Base-by-base conservation (phyloP, 768 basidiomycete species). In the Lentinus tigrinus region DNA sequence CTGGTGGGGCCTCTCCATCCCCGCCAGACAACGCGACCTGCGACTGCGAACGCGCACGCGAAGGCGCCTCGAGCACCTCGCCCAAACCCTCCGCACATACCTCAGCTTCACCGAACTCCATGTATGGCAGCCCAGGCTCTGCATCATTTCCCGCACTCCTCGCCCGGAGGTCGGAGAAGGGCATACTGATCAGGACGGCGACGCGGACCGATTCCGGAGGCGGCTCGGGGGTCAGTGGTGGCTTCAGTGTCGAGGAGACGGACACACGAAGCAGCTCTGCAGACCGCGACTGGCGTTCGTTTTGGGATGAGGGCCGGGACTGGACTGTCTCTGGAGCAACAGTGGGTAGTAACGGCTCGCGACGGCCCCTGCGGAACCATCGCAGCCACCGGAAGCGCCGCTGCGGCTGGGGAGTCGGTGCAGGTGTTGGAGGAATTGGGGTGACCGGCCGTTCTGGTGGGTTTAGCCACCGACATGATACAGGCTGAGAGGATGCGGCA, bases 141-240 rank as follows among this genome's bases (percentile, higher is more conserved):
- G 56, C 52, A 9, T 48, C 58, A 34, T 53, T 49, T n/a, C 53
- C 60, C 53, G 39, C 46, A 34, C 28, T 48, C 50, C 40, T 56
- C 36, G 42, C 46, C 47, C 51, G 51, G 48, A 13, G 54, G 24
- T 56, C 43, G 24, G 64, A 43, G 39, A 56, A 58, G 13, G 68
- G 68, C 68, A 69, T 69, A 26, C 58, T 57, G 37, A 69, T 61
- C 11, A 69, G 60, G 48, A 68, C 62, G 3, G 61, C 60, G 27
- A 69, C 58, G 55, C 54, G 47, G 24, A 62, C 54, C 27, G 11
- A 49, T 50, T 53, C 47, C 40, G 47, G 47, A 19, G 37, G 26
- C 14, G 53, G 47, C 19, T 31, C 27, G 4, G 53, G 60, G 39
- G 44, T 59, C 8, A 23, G 50, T 44, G 42, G 54, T 28, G 28